Percentiles rank a stretch among this genome's conserved stretches.
Evolutionary conservation across 345 rosid species (phyloP).

Genomic region (Salix koriyanagi): DNA sequence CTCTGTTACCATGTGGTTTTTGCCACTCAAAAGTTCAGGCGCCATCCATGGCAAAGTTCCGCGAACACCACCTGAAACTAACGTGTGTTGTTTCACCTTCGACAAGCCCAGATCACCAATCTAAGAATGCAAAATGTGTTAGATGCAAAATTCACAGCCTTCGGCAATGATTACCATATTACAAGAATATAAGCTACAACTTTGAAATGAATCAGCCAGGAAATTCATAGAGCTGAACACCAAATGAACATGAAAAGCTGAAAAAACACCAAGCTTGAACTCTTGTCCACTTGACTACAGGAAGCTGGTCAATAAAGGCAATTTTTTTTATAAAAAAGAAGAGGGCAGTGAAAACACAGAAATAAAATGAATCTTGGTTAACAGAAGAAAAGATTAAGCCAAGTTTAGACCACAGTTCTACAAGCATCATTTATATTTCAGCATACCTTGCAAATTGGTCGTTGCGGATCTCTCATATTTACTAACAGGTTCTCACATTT

Average conservation of each 20-base stretch:
- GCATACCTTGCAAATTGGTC: constrained; percentile 90
- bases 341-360: constrained; percentile 7
- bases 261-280: neutral
- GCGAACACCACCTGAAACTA: constrained; percentile 98
- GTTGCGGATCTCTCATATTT: constrained; percentile 98
- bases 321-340: neutral
- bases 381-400: neutral
- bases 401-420: constrained; percentile 9
- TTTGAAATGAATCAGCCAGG: neutral
- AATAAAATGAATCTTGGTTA: neutral
- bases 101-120: constrained; percentile 96
- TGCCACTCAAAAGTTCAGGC: constrained; percentile 96
- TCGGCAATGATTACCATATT: neutral
- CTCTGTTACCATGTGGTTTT: constrained; percentile 94
- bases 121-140: constrained; percentile 32
- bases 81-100: constrained; percentile 89
- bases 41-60: constrained; percentile 99
- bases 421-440: neutral
- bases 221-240: neutral
- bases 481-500: constrained; percentile 95
- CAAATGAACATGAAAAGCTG: constrained; percentile 6
- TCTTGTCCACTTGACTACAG: neutral
- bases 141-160: constrained; percentile 7
- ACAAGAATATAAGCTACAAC: neutral
- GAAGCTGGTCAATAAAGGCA: constrained; percentile 1